These are phyloP conservation scores for Pseudogymnoascus sp. DNA, from an alignment of 2,329 filamentous ascomycete genomes.

Conservation along the genomic window DNA sequence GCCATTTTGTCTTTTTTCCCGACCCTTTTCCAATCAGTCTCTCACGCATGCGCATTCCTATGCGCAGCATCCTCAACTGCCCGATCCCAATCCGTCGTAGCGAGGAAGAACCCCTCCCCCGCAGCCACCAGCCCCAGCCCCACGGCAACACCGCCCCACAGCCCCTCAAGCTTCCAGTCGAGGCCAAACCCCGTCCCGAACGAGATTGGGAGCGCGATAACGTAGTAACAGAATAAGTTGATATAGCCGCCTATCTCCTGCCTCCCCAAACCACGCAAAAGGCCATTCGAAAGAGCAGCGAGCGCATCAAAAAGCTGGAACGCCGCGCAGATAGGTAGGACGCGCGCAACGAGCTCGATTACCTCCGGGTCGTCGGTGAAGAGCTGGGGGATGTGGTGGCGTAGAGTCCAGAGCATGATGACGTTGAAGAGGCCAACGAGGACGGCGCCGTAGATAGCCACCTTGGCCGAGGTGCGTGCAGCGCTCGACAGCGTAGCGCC, in stretches of 20 bases:
- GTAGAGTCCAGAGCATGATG: conserved; percentile 55
- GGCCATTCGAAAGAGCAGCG: conserved; percentile 69
- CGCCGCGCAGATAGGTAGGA: conserved; percentile 72
- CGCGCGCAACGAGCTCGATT: conserved; percentile 54
- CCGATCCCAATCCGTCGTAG: conserved; percentile 45
- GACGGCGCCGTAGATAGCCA: conserved; percentile 58
- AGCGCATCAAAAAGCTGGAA: conserved; percentile 88
- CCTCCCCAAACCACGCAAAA: conserved; percentile 77
- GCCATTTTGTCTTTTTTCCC: not conserved
- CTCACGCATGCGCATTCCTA: conserved; percentile 40
- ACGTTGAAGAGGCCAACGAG: conserved; percentile 75
- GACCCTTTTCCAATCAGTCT: not conserved
- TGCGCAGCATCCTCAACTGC: conserved; percentile 53
- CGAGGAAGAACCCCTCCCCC: conserved; percentile 50
- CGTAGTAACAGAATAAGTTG: conserved; percentile 79
- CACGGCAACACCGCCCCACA: conserved; percentile 73
- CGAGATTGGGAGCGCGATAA: conserved; percentile 74
- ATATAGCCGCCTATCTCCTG: conserved; percentile 87
- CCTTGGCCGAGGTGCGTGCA: conserved; percentile 70
- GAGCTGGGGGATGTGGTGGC: conserved; percentile 65
- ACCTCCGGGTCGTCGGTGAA: conserved; percentile 70
- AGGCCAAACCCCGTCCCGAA: conserved; percentile 70
- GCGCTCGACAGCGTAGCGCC: conserved; percentile 75
- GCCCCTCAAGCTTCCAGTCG: conserved; percentile 65
- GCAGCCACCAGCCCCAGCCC: conserved; percentile 43